Conservation (phyloP, 1,284 basidiomycete genomes). For the Fomitopsis palustris region DNA sequence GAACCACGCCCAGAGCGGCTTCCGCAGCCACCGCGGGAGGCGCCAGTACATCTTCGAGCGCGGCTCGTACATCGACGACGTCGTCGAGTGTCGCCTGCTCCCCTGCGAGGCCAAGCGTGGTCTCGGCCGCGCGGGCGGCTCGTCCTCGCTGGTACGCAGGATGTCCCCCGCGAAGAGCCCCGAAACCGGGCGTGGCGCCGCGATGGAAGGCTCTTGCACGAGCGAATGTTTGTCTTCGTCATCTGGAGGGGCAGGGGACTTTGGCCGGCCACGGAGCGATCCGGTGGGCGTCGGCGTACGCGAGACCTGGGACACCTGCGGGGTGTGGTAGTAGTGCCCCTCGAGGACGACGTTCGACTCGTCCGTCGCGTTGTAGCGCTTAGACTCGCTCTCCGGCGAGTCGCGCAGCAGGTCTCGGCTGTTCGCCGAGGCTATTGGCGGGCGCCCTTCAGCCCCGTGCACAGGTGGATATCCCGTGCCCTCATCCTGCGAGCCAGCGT, state of each 20-base stretch:
- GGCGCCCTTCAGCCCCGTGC: background rate
- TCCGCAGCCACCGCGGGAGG: slow-evolving; percentile 42
- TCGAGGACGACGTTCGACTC: slow-evolving; percentile 36
- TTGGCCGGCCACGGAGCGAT: background rate
- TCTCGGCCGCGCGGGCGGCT: slow-evolving; percentile 5
- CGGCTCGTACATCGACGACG: slow-evolving; percentile 40
- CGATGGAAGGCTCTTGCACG: background rate
- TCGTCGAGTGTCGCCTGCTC: slow-evolving; percentile 17
- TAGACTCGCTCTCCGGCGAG: slow-evolving; percentile 20
- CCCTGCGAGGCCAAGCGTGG: slow-evolving; percentile 5
- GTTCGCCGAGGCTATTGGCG: slow-evolving; percentile 8
- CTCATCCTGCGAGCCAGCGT: slow-evolving; percentile 8
- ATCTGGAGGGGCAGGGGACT: background rate
- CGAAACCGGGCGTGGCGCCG: background rate
- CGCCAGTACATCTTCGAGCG: slow-evolving; percentile 35
- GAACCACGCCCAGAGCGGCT: slow-evolving; percentile 63
- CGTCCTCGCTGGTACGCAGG: background rate
- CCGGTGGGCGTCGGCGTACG: background rate
- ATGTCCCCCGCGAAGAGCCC: background rate
- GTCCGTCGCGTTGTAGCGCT: slow-evolving; percentile 38
- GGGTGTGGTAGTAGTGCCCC: slow-evolving; percentile 32
- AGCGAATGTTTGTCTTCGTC: slow-evolving; percentile 4
- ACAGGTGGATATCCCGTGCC: background rate
- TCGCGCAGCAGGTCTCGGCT: slow-evolving; percentile 17
- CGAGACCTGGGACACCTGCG: background rate